Conservation (phyloP, 371 early-diverging fungal species). For the Haplosporangium sp. region DNA sequence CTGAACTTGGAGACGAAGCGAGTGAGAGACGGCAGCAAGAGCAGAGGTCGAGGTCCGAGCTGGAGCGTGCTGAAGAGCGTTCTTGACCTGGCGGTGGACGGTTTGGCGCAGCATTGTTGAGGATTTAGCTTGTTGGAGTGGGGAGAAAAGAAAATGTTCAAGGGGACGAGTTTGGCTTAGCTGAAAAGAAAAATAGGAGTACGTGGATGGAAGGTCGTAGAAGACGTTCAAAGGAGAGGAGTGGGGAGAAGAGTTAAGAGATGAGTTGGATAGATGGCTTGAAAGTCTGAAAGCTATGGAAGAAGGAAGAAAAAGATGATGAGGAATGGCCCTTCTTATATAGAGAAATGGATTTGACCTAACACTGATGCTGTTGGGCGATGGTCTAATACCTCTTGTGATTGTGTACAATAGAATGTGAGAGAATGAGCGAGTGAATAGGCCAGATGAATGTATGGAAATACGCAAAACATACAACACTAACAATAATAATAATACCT, state of each 20-base stretch:
- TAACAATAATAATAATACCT: too few relatives aligned
- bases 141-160: not conserved
- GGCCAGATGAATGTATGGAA: too few relatives aligned
- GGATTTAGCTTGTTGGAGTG: not conserved
- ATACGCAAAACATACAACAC: too few relatives aligned
- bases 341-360: not conserved
- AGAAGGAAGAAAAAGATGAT: not conserved
- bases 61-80: slow-evolving; percentile 30
- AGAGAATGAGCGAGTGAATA: too few relatives aligned
- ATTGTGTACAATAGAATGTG: not conserved
- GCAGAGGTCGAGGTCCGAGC: slow-evolving; percentile 20
- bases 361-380: not conserved
- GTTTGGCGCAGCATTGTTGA: slow-evolving; percentile 42
- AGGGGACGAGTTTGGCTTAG: not conserved
- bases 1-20: slow-evolving; percentile 40
- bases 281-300: not conserved
- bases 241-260: too few relatives aligned
- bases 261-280: too few relatives aligned
- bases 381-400: not conserved
- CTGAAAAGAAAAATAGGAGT: not conserved
- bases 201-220: too few relatives aligned
- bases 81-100: slow-evolving; percentile 41
- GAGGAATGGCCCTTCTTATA: not conserved
- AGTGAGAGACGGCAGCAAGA: slow-evolving; percentile 37
- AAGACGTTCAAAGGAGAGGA: too few relatives aligned